Base-by-base conservation (phyloP, 2,329 filamentous ascomycete species). In the Colletotrichum trifolii region DNA sequence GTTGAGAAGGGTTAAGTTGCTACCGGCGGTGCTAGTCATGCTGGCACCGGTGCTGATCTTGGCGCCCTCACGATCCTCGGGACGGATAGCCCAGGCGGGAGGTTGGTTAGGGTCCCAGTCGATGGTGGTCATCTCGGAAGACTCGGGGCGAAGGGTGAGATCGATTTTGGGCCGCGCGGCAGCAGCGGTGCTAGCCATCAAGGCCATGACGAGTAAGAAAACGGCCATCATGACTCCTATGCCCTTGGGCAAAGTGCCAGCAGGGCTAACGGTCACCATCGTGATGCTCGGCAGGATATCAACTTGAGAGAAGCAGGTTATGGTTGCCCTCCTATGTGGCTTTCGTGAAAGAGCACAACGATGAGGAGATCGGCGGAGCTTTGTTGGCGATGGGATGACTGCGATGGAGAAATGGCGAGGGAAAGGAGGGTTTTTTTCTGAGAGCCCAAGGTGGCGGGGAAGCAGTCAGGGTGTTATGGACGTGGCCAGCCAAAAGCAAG, bases 21-120 rank as follows among this genome's bases (percentile, higher is more conserved):
- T 5, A 25, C 25, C 25, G 25, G 25, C 25, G 25, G 42, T 15
- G 42, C 15, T 17, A 9, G 43, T 17, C 8, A 58, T 17, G 34
- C 35, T 39, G 3, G 46, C 36, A 34, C 36, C 25, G 4, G 17
- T 46, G 38, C 38, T n/a, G 6, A 47, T n/a, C 11, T 43, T 25
- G 55, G 45, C 35, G 11, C 13, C 10, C 6, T 45, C n/a, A 2
- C 13, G 58, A 4, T 65, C 45, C 2, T 54, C 49, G 0, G 48
- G 48, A 10, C 55, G 61, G 7, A 54, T 34, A n/a, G 61, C 10
- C 61, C 61, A 64, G 42, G 48, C 13, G 9, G 60, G 55, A 49
- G 55, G 55, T 6, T 54, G 11, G n/a, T 15, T 43, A 6, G 39
- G 15, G 34, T 53, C 56, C 42, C 55, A 54, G 55, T 45, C 33